Evolutionary conservation across 164 flowering plant species (phyloP), one percentile per base, ranked within the genome.

Genomic region (Umbilicus rupestris): DNA sequence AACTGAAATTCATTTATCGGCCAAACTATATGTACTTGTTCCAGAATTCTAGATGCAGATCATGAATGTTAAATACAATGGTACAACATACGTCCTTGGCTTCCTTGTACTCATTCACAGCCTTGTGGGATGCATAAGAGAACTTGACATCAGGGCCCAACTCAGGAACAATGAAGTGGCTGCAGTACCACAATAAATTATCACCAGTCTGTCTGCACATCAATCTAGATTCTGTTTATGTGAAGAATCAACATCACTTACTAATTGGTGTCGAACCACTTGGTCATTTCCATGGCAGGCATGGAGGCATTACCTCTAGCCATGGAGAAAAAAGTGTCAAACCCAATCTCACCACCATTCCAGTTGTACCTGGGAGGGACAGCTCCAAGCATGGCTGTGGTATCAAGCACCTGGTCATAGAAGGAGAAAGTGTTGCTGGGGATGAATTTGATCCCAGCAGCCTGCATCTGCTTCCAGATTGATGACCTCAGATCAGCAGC

Each of bases 191-290:
- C 30, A 31, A 26, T 14, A 19, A 39, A 37, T 37, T 3, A 63
- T 3, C 7, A 63, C 35, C 60, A 63, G 15, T n/a, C 17, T 7
- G 22, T 37, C 16, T 19, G 30, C 4, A 37, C 29, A 35, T 35
- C 2, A n/a, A 12, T 17, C 42, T 24, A 62, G 42, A 37, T 17
- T 5, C 39, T 17, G 28, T 33, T 9, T 26, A 62, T 17, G 16
- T 1, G 57, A n/a, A 24, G 52, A 41, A 44, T 64, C 4, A 24
- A 47, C 41, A 55, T 15, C 42, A 82, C 89, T 86, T 76, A 86
- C 92, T 88, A 86, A 80, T 86, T 88, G 75, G 95, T 88, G 75
- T 88, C 92, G 30, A 88, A 88, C 90, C 92, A 88, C 80, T 88
- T 88, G 71, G 95, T 88, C 90, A 88, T 86, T 72, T 88, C 95